Conservation (phyloP, 345 rosid genomes). For the Cardamine resedifolia region DNA sequence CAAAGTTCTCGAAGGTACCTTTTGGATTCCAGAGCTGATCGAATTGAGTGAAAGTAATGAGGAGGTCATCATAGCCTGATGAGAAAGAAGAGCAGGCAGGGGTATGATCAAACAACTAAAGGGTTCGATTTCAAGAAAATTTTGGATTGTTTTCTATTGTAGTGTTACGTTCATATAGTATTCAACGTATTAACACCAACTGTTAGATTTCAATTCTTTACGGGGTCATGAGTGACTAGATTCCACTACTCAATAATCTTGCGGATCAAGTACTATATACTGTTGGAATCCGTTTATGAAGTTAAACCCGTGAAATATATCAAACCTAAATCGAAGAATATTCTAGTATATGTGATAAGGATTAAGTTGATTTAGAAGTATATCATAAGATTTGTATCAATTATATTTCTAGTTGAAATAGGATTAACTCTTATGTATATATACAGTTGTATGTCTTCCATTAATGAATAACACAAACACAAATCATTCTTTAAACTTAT, state of each 20-base stretch:
- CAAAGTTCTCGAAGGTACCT: not conserved
- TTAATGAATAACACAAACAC: no score
- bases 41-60: not conserved
- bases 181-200: not conserved
- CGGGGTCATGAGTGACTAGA: not conserved
- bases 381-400: no score
- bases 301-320: no score
- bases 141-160: not conserved
- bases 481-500: no score
- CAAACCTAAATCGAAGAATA: no score
- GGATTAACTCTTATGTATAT: no score
- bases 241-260: not conserved
- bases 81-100: not conserved
- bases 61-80: not conserved
- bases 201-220: not conserved
- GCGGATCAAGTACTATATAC: no score
- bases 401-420: no score
- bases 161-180: not conserved
- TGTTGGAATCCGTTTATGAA: no score
- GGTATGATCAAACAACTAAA: not conserved
- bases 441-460: no score
- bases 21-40: not conserved
- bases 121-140: not conserved
- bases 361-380: no score
- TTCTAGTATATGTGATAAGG: no score